Evolutionary conservation across 2,329 filamentous ascomycete species (phyloP).

Genomic region (Penicillium rolfsii): DNA sequence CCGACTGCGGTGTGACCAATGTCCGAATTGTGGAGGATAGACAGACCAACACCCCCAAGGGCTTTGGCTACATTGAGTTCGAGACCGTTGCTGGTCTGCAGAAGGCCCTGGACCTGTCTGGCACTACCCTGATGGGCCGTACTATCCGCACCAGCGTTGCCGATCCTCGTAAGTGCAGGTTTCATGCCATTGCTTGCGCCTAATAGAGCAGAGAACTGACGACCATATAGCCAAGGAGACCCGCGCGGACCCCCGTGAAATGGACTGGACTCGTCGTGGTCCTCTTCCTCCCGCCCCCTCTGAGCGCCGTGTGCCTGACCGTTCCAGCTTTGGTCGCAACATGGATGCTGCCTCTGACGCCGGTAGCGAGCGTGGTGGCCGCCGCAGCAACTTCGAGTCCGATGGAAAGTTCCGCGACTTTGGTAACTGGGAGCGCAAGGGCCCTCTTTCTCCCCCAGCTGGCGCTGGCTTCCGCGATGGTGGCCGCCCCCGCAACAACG

Average conservation of each 20-base stretch:
- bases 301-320: conserved; percentile 58
- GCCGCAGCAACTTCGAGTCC: conserved; percentile 67
- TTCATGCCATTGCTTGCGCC: no score
- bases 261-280: conserved; percentile 94
- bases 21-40: conserved; percentile 98
- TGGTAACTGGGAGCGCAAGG: conserved; percentile 91
- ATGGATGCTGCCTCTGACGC: conserved; percentile 59
- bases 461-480: conserved; percentile 56
- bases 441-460: conserved; percentile 76
- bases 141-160: conserved; percentile 93
- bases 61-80: conserved; percentile 98
- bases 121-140: conserved; percentile 80
- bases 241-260: conserved; percentile 76
- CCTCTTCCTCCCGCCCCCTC: conserved; percentile 74
- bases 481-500: conserved; percentile 62
- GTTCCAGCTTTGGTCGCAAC: conserved; percentile 58
- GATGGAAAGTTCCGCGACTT: conserved; percentile 81
- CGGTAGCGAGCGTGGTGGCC: conserved; percentile 66
- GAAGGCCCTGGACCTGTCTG: conserved; percentile 82
- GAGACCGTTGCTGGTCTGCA: conserved; percentile 84
- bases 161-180: conserved; percentile 76
- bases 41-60: conserved; percentile 89
- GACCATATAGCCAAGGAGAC: conserved; percentile 71
- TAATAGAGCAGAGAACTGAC: conserved; percentile 38
- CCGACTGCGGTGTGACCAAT: conserved; percentile 80